Base-by-base conservation (phyloP, 345 rosid genomes). In the Hibiscus syriacus region DNA sequence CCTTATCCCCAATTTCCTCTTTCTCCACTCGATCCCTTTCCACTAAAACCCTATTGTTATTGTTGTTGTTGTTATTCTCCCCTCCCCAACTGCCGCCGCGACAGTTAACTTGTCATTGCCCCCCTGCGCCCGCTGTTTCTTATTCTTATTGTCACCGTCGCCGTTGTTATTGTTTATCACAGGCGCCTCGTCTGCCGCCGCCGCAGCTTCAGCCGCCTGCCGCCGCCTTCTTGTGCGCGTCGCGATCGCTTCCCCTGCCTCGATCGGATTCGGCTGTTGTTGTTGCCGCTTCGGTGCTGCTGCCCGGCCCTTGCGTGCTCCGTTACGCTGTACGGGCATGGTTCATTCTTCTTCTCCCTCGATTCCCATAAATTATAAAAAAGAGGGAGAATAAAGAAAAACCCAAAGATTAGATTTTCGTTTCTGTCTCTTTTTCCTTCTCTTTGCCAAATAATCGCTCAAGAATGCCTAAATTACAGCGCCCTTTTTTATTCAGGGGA, bases 251-350 rank as follows among this genome's bases (percentile, higher is more conserved):
- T 77, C 87, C 20, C 74, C 89, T 17, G 29, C 66, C 75, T 54
- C 78, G 4, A 76, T 77, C 54, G 77, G 78, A 63, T 17, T 75
- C 70, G 57, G 2, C 17, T 49, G 22, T 8, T 49, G n/a, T n/a
- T n/a, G 54, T 49, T 49, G 9, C 54, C 66, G 49, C 39, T 66
- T 45, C 39, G 17, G 67, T 32, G 74, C 67, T 22, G 74, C 83
- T 70, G 59, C 71, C 79, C 79, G 82, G 71, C 85, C 87, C 68
- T 80, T 79, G 81, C 86, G 89, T 76, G 68, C 80, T 80, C 84
- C 86, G 41, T 77, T 76, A 87, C 87, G 92, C 82, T 73, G 81
- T 65, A 70, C 86, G 79, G 90, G 87, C 92, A 87, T 85, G 77
- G 74, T 87, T 87, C 89, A 87, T 87, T 70, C 71, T 68, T 36